Evolutionary conservation across 2,329 filamentous ascomycete genomes (phyloP).

Genomic region (Alternaria sp.): DNA sequence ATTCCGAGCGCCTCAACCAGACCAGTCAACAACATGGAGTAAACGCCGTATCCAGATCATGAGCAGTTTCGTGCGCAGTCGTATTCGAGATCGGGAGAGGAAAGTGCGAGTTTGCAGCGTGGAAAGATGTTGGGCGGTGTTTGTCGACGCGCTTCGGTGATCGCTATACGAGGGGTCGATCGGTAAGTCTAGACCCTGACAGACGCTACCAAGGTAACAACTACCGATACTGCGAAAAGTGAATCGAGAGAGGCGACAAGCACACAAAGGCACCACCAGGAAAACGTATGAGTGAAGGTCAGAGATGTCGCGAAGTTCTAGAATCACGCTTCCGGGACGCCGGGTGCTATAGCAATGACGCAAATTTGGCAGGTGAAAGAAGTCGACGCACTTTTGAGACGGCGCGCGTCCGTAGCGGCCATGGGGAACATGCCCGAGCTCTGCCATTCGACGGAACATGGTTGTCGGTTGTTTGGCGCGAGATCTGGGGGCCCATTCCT

Average conservation of each 20-base stretch:
- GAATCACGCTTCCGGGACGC: constrained; percentile 17
- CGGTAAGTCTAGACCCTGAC: constrained; percentile 23
- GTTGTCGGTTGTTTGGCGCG: neutral
- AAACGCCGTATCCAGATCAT: neutral
- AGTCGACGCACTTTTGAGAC: neutral
- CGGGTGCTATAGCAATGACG: constrained; percentile 20
- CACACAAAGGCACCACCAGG: constrained; percentile 3
- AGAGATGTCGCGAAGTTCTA: constrained; percentile 18
- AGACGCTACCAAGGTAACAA: neutral
- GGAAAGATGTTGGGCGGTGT: constrained; percentile 9
- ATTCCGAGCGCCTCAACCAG: constrained; percentile 2
- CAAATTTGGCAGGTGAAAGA: constrained; percentile 9
- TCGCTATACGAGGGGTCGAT: constrained; percentile 19
- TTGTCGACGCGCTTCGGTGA: constrained; percentile 16
- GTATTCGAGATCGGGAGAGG: neutral
- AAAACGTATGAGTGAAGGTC: constrained; percentile 1
- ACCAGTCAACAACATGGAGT: constrained; percentile 4
- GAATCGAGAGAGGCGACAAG: neutral
- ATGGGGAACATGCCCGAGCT: constrained; percentile 18
- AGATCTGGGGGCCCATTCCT: neutral
- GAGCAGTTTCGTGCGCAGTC: neutral
- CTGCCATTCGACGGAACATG: constrained; percentile 19
- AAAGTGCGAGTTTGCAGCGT: neutral
- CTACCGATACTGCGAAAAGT: neutral
- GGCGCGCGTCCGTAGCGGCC: constrained; percentile 7